These are phyloP conservation scores for Naganishia vaughanmartiniae DNA, from an alignment of 768 basidiomycete genomes.

Conservation along the genomic window DNA sequence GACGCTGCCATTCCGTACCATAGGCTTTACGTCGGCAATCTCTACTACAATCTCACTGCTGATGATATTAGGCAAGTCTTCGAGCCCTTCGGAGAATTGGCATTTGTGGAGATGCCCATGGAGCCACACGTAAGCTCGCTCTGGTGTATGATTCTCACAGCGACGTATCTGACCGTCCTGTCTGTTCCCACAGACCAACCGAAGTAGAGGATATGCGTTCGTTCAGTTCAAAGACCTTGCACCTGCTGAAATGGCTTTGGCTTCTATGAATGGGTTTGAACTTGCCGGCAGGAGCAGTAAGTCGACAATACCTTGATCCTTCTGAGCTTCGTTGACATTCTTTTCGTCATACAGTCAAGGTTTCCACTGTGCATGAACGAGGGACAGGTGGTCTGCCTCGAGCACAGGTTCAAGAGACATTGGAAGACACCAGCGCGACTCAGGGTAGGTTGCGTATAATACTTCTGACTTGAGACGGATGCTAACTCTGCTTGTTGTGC, in stretches of 20 bases:
- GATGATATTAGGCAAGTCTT: slow-evolving; percentile 98
- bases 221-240: slow-evolving; percentile 94
- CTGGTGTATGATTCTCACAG: neutral
- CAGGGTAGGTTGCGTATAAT: slow-evolving; percentile 58
- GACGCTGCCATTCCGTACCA: slow-evolving; percentile 47
- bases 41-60: slow-evolving; percentile 95
- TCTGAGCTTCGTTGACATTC: neutral
- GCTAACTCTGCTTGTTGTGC: neutral
- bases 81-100: slow-evolving; percentile 95
- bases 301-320: slow-evolving; percentile 39
- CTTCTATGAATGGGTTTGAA: slow-evolving; percentile 99
- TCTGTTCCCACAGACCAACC: slow-evolving; percentile 61
- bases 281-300: slow-evolving; percentile 85
- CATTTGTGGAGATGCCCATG: slow-evolving; percentile 95
- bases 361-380: slow-evolving; percentile 90
- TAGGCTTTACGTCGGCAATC: slow-evolving; percentile 92
- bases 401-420: slow-evolving; percentile 35
- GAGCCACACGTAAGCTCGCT: slow-evolving; percentile 61
- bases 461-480: neutral
- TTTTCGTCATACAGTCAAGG: slow-evolving; percentile 45
- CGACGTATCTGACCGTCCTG: neutral
- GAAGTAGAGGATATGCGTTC: slow-evolving; percentile 96
- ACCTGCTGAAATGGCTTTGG: slow-evolving; percentile 92
- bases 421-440: slow-evolving; percentile 69
- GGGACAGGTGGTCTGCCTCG: slow-evolving; percentile 58